These are phyloP conservation scores for Nannochloris sp. DNA, from an alignment of 139 green algal species.

Conservation along the genomic window DNA sequence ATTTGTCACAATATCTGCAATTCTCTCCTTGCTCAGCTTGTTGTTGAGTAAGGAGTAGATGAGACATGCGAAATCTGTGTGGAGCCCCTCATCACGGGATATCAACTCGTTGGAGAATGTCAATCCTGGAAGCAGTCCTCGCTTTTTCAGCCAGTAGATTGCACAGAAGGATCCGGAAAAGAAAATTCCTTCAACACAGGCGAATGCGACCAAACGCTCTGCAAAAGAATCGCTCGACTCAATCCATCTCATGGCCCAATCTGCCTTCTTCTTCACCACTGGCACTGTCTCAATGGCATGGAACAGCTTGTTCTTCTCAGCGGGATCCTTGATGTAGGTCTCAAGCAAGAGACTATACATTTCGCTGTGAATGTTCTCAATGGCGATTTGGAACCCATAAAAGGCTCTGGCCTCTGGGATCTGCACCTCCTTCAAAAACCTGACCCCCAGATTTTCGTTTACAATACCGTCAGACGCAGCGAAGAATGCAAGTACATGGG, in stretches of 20 bases:
- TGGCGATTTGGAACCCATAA: slow-evolving; percentile 99
- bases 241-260: slow-evolving; percentile 98
- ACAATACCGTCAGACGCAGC: slow-evolving; percentile 95
- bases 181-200: slow-evolving; percentile 97
- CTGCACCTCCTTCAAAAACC: slow-evolving; percentile 95
- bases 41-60: slow-evolving; percentile 87
- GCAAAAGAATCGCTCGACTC: slow-evolving; percentile 55
- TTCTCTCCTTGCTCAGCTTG: slow-evolving; percentile 49
- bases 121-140: slow-evolving; percentile 81
- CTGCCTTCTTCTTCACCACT: slow-evolving; percentile 85
- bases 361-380: slow-evolving; percentile 99
- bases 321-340: slow-evolving; percentile 89
- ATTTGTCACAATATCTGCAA: slow-evolving; percentile 74
- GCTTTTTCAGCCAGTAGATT: slow-evolving; percentile 99
- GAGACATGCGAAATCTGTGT: slow-evolving; percentile 96
- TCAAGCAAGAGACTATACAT: slow-evolving; percentile 99
- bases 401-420: slow-evolving; percentile 93
- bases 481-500: slow-evolving; percentile 97
- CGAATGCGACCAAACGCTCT: slow-evolving; percentile 91
- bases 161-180: slow-evolving; percentile 96
- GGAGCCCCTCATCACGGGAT: slow-evolving; percentile 92
- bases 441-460: slow-evolving; percentile 86
- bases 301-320: slow-evolving; percentile 74
- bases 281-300: slow-evolving; percentile 89
- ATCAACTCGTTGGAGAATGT: slow-evolving; percentile 99